Evolutionary conservation across 2,329 filamentous ascomycete species (phyloP).

Genomic region (Lojkania enalia): DNA sequence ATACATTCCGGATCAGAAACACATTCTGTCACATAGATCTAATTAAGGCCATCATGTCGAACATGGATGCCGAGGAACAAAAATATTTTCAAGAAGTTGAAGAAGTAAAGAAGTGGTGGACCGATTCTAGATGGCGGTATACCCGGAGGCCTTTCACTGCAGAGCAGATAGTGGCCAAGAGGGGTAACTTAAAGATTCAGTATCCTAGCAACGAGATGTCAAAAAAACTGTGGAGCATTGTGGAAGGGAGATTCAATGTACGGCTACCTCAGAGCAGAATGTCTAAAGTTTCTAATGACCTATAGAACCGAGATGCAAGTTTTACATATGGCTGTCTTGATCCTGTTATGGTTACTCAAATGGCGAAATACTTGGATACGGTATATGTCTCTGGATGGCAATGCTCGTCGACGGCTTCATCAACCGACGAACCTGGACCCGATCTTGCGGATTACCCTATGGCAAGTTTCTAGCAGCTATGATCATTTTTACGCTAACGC

Average conservation of each 20-base stretch:
- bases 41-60: conserved; percentile 28
- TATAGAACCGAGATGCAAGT: conserved; percentile 77
- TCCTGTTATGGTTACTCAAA: conserved; percentile 97
- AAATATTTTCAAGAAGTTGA: conserved; percentile 81
- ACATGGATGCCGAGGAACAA: conserved; percentile 68
- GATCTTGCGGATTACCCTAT: conserved; percentile 95
- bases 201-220: conserved; percentile 87
- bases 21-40: not conserved
- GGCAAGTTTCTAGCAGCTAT: conserved; percentile 27
- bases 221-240: conserved; percentile 92
- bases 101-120: conserved; percentile 93
- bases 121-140: conserved; percentile 84
- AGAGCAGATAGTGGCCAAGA: conserved; percentile 95
- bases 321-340: conserved; percentile 98
- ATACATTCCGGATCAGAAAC: not conserved
- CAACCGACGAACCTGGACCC: conserved; percentile 92
- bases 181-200: conserved; percentile 85
- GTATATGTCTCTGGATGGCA: conserved; percentile 99
- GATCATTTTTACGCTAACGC: conserved; percentile 10
- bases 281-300: conserved; percentile 13
- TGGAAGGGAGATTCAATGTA: conserved; percentile 86
- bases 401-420: conserved; percentile 92
- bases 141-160: conserved; percentile 93
- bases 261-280: conserved; percentile 30
- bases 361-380: conserved; percentile 98